Evolutionary conservation across 2,329 filamentous ascomycete genomes (phyloP).

Genomic region (Amylocarpus encephaloides): DNA sequence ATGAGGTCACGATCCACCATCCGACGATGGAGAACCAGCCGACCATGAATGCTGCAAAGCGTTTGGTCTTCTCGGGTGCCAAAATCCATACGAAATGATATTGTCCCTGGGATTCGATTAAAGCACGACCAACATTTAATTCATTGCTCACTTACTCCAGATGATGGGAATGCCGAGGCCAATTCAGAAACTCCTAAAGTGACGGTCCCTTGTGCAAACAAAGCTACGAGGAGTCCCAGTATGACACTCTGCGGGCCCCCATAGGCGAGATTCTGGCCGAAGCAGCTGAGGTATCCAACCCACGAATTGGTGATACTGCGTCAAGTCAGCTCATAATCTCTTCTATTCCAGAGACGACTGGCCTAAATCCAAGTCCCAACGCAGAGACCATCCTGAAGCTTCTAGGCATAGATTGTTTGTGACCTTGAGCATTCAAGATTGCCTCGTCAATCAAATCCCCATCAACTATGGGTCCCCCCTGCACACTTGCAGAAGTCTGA

Average conservation of each 20-base stretch:
- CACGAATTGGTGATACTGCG: constrained; percentile 29
- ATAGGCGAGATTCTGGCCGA: constrained; percentile 15
- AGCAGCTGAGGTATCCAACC: constrained; percentile 23
- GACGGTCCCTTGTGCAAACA: constrained; percentile 21
- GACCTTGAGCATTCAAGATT: too few species aligned
- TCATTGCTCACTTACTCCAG: constrained; percentile 18
- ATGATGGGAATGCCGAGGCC: constrained; percentile 24
- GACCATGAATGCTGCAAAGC: constrained; percentile 7
- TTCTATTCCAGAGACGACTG: too few species aligned
- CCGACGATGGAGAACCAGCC: constrained; percentile 8
- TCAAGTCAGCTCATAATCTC: too few species aligned
- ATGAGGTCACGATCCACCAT: constrained; percentile 6
- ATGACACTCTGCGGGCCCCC: constrained; percentile 26
- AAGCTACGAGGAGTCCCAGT: constrained; percentile 23
- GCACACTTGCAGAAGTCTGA: too few species aligned
- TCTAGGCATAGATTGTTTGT: too few species aligned
- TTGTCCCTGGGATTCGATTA: too few species aligned
- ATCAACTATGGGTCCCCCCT: too few species aligned
- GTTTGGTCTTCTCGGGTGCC: constrained; percentile 3
- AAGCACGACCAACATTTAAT: too few species aligned
- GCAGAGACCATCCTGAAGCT: too few species aligned
- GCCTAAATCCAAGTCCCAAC: too few species aligned
- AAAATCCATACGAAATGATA: constrained; percentile 31
- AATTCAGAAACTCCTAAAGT: constrained; percentile 27
- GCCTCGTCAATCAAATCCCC: too few species aligned